phyloP scores from a whole-genome alignment of 2,329 filamentous ascomycete genomes.

The Trichoderma atrobrunneum region DNA sequence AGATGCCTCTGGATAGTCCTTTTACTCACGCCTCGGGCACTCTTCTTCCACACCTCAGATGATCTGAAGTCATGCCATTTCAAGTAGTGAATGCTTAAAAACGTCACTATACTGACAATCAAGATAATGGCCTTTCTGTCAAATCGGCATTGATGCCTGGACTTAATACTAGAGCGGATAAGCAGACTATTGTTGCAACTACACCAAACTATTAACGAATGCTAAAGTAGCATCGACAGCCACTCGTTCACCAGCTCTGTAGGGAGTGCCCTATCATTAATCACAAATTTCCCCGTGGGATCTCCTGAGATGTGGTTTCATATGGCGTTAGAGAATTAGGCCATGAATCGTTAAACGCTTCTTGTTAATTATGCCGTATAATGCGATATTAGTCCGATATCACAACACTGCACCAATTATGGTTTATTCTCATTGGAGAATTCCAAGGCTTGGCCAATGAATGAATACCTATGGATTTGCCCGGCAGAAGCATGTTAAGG shows the following conservation, averaged over 20 bases:
- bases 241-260: not conserved
- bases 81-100: not conserved
- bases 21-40: not conserved
- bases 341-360: not conserved
- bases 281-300: not conserved
- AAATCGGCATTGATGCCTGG: not conserved
- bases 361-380: not conserved
- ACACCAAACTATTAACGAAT: not conserved
- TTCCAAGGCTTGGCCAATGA: not conserved
- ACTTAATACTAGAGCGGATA: not conserved
- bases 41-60: not conserved
- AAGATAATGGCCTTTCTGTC: not conserved
- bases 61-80: not conserved
- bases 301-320: not conserved
- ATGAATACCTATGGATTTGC: too few relatives aligned
- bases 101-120: not conserved
- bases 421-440: not conserved
- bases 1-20: not conserved
- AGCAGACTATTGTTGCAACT: not conserved
- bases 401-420: not conserved
- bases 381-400: not conserved
- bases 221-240: slow-evolving; percentile 11
- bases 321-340: not conserved
- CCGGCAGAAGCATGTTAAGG: not conserved
- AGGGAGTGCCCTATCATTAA: not conserved